These are phyloP conservation scores for Erythrophleum ivorense DNA, from an alignment of 331 rosid species.

Conservation along the genomic window DNA sequence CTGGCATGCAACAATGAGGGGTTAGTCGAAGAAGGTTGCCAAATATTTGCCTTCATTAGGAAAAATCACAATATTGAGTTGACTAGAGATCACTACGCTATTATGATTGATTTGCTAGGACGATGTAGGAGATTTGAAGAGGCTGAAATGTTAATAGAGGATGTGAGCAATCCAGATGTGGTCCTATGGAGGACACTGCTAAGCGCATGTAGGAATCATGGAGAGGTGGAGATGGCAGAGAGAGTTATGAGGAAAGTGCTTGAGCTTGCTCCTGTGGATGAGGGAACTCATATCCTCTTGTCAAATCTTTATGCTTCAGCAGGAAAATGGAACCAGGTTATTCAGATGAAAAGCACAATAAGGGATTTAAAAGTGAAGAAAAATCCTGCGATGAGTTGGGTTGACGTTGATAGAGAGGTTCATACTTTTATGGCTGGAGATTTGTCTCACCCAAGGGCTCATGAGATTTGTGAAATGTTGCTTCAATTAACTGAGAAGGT, in stretches of 20 bases:
- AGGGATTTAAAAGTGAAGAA: constrained; percentile 59
- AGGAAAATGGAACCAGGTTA: constrained; percentile 71
- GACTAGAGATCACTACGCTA: constrained; percentile 60
- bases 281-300: constrained; percentile 64
- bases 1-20: constrained; percentile 78
- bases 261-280: constrained; percentile 60
- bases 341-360: constrained; percentile 64
- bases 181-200: constrained; percentile 75
- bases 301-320: constrained; percentile 71
- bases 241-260: constrained; percentile 52
- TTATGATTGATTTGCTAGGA: constrained; percentile 73
- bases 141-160: constrained; percentile 59
- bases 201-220: constrained; percentile 61
- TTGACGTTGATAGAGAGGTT: constrained; percentile 63
- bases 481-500: constrained; percentile 54
- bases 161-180: constrained; percentile 62
- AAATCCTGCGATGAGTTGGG: constrained; percentile 73
- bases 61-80: constrained; percentile 49
- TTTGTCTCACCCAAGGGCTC: constrained; percentile 60
- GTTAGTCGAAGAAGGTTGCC: constrained; percentile 71
- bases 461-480: constrained; percentile 51
- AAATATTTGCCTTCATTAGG: constrained; percentile 52
- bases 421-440: constrained; percentile 83
- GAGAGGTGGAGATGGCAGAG: constrained; percentile 70
- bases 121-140: constrained; percentile 66